Conservation (phyloP, 495 filamentous ascomycete species). For the Penicillium ucsense region DNA sequence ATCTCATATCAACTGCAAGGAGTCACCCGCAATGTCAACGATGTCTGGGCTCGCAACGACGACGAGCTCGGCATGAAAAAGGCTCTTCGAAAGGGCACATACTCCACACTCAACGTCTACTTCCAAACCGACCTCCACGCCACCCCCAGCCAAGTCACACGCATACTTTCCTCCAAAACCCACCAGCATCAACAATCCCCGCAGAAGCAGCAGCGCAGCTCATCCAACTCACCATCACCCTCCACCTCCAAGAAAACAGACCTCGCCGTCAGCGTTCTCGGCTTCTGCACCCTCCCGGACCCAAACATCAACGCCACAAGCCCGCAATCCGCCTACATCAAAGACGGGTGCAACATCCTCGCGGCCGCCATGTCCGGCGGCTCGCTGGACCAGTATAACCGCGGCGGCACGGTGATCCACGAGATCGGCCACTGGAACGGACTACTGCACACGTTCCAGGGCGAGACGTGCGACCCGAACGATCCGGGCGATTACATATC, state of each 20-base stretch:
- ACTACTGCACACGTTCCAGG: conserved; percentile 47
- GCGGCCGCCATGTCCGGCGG: conserved; percentile 41
- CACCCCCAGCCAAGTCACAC: conserved; percentile 12
- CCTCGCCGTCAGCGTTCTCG: conserved; percentile 29
- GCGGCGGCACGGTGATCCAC: conserved; percentile 43
- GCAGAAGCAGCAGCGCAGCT: too few species aligned
- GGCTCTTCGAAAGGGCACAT: conserved; percentile 46
- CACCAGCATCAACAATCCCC: too few species aligned
- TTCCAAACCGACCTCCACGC: conserved; percentile 40
- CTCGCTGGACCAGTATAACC: conserved; percentile 32
- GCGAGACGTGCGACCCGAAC: conserved; percentile 29
- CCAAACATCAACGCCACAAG: conserved; percentile 26
- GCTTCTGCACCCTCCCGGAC: conserved; percentile 41
- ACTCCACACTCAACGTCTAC: conserved; percentile 42
- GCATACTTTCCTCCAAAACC: neutral
- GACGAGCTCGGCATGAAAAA: conserved; percentile 56
- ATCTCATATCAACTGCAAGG: conserved; percentile 53
- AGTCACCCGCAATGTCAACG: conserved; percentile 63
- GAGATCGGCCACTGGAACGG: conserved; percentile 54
- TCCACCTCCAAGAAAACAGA: conserved; percentile 6
- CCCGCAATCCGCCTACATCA: conserved; percentile 28
- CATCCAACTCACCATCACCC: neutral
- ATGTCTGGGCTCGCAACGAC: conserved; percentile 53
- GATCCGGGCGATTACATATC: conserved; percentile 41
- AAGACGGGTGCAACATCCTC: conserved; percentile 46